Conservation (phyloP, 1,284 basidiomycete species). For the Phellinidium pouzarii region DNA sequence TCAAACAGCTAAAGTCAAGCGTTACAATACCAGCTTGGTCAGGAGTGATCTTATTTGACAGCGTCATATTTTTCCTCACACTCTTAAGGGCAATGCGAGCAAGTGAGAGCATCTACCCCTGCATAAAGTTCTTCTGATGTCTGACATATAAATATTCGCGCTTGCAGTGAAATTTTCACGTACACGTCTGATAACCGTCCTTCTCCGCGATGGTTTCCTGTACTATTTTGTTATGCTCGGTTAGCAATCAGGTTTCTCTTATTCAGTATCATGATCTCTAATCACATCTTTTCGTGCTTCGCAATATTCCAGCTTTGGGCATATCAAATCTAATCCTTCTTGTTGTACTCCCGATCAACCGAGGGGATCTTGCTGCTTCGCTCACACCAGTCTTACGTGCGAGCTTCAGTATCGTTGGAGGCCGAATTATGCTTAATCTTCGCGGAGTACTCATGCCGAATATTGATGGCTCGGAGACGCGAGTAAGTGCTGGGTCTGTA, state of each 20-base stretch:
- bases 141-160: not conserved
- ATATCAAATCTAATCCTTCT: slow-evolving; percentile 2
- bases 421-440: slow-evolving; percentile 7
- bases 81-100: not conserved
- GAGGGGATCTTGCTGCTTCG: not conserved
- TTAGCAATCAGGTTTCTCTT: not conserved
- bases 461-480: too few species aligned
- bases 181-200: not conserved
- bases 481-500: too few species aligned
- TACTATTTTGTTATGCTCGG: slow-evolving; percentile 10
- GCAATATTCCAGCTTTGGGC: not conserved
- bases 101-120: not conserved
- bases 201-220: slow-evolving; percentile 11
- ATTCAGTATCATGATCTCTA: not conserved
- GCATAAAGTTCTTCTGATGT: not conserved
- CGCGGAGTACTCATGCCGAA: not conserved
- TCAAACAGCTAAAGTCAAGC: not conserved
- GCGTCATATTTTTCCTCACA: slow-evolving; percentile 1
- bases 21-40: slow-evolving; percentile 7
- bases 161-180: not conserved
- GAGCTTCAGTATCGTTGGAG: slow-evolving; percentile 9
- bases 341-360: not conserved
- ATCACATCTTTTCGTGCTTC: not conserved
- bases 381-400: not conserved
- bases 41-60: slow-evolving; percentile 9